Base-by-base conservation (phyloP, 345 rosid species). In the Punica granatum region DNA sequence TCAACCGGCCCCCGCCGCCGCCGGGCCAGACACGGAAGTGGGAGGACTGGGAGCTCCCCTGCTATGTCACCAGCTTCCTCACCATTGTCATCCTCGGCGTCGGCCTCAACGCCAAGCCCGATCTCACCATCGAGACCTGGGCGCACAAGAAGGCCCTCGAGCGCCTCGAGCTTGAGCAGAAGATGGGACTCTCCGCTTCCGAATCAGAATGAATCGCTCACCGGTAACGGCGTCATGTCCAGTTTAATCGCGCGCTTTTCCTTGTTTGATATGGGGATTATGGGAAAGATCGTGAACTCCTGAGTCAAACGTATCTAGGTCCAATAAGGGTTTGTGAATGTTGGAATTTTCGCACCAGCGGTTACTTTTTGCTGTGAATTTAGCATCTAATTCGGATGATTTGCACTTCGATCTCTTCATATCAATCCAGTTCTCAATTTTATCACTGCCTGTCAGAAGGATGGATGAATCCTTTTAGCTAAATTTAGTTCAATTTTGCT, bases 21-120 rank as follows among this genome's bases (percentile, higher is more conserved):
- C 83, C 92, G 4, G 99, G 97, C 33, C 92, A 91, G 71, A 72
- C 93, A 3, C 92, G 99, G 23, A 85, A 89, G 59, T 94, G 98
- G 97, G 98, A 93, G 72, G 98, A 93, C 69, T 93, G 98, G 98
- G 97, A 93, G 89, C 89, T 93, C 2, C 99, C 99, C 28, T 91
- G 98, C 87, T 94, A 94, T 83, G 64, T 94, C 82, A 89, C 98
- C 12, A 91, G 99, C 86, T 94, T 91, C 84, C 87, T 94, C 72
- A 80, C 99, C 44, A 78, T 94, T 70, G 98, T 94, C 65, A 94
- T 89, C 73, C 93, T 94, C 15, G 99, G 99, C 6, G 99, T 94
- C 6, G 98, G 99, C 3, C 94, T 93, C 73, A 93, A 90, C 61
- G 97, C 97, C 54, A 93, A 93, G 79, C 98, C 98, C 65, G 98